Percentiles rank a stretch among this genome's conserved stretches.
Conservation (phyloP, 1,284 basidiomycete species). For the Leccinum subfulvum region DNA sequence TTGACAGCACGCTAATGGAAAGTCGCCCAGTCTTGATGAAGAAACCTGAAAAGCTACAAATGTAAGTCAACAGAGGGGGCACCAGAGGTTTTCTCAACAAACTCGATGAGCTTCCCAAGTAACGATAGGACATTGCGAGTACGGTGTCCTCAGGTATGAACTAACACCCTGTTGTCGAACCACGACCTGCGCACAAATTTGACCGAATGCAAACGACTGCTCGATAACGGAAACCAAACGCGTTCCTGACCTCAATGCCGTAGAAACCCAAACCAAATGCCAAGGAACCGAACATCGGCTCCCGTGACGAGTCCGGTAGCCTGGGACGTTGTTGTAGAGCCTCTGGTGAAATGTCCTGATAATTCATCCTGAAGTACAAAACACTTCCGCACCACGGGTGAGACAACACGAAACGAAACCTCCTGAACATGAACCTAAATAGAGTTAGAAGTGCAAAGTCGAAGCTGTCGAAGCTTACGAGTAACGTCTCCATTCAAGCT, state of each 20-base stretch:
- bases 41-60: constrained; percentile 21
- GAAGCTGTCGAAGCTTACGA: constrained; percentile 40
- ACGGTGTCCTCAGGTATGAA: no score
- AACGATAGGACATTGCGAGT: no score
- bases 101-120: no score
- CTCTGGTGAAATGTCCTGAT: constrained; percentile 49
- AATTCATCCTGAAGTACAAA: constrained; percentile 55
- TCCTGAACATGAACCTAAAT: constrained; percentile 42
- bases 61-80: no score
- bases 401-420: constrained; percentile 36
- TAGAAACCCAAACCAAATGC: constrained; percentile 61
- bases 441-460: constrained; percentile 7
- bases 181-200: constrained; percentile 43
- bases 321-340: constrained; percentile 52
- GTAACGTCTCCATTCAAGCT: constrained; percentile 59
- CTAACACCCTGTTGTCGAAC: no score
- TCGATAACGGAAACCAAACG: constrained; percentile 62
- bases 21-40: constrained; percentile 62
- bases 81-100: no score
- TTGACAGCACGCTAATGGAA: constrained; percentile 82
- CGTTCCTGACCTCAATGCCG: constrained; percentile 44
- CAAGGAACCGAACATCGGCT: constrained; percentile 41
- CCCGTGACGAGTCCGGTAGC: constrained; percentile 37
- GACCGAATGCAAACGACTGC: constrained; percentile 48
- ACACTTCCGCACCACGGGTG: constrained; percentile 41